A percentile compares a stretch with the other conserved stretches of the same genome.
phyloP scores from a whole-genome alignment of 116 monocot species.

The Zostera marina region DNA sequence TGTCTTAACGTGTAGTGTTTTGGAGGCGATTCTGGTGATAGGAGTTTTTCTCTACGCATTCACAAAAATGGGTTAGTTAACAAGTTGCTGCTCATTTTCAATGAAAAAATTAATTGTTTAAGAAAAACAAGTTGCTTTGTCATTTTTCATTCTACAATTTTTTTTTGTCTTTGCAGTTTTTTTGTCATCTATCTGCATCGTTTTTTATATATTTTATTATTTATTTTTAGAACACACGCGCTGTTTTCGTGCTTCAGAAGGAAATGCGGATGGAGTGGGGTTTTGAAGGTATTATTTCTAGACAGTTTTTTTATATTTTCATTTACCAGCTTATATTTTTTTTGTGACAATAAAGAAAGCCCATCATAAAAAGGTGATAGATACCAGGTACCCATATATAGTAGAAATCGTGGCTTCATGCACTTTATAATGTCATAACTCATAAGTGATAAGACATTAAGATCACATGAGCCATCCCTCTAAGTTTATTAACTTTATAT shows the following conservation, averaged over 20 bases:
- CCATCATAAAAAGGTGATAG: too few relatives aligned
- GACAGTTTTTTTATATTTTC: too few relatives aligned
- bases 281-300: constrained; percentile 18
- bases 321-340: too few relatives aligned
- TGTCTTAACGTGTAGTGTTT: constrained; percentile 17
- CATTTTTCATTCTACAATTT: background rate
- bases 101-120: too few relatives aligned
- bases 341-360: too few relatives aligned
- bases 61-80: constrained; percentile 40
- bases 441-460: too few relatives aligned
- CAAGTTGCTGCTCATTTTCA: background rate
- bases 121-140: too few relatives aligned
- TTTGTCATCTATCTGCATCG: constrained; percentile 2
- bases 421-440: too few relatives aligned
- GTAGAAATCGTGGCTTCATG: too few relatives aligned
- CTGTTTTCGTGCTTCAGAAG: constrained; percentile 63
- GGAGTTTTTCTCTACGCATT: constrained; percentile 45
- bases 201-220: background rate
- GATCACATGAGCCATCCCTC: too few relatives aligned
- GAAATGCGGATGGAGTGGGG: constrained; percentile 68
- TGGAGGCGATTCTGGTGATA: constrained; percentile 45
- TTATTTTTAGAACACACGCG: constrained; percentile 24
- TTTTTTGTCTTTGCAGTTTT: background rate
- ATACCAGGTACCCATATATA: too few relatives aligned
- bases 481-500: too few relatives aligned